Conservation (phyloP, 331 rosid species). For the Arachis monticola region DNA sequence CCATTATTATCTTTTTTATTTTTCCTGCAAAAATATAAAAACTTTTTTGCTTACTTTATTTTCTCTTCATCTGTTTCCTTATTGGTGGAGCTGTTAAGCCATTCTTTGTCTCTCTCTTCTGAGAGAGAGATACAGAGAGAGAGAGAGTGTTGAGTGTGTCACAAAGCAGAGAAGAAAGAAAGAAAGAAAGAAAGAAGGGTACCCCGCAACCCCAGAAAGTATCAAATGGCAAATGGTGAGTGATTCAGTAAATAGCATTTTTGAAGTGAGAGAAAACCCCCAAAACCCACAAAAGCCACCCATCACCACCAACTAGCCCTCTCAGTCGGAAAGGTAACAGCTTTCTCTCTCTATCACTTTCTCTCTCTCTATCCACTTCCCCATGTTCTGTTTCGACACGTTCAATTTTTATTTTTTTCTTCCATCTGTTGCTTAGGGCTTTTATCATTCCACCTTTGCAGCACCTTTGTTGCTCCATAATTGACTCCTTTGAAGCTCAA, state of each 20-base stretch:
- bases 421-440: slow-evolving; percentile 45
- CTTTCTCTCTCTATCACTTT: not conserved
- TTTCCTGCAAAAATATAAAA: not conserved
- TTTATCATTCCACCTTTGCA: slow-evolving; percentile 35
- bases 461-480: slow-evolving; percentile 31
- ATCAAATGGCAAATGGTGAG: slow-evolving; percentile 42
- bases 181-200: not conserved
- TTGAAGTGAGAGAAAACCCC: slow-evolving; percentile 14
- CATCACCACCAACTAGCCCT: slow-evolving; percentile 57
- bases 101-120: slow-evolving; percentile 53
- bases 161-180: slow-evolving; percentile 32
- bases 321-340: slow-evolving; percentile 63
- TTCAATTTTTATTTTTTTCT: slow-evolving; percentile 27
- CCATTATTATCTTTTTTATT: slow-evolving; percentile 47
- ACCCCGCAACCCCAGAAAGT: slow-evolving; percentile 39
- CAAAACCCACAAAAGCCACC: slow-evolving; percentile 19
- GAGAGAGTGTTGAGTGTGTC: slow-evolving; percentile 25
- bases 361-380: slow-evolving; percentile 39
- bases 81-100: slow-evolving; percentile 61
- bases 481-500: slow-evolving; percentile 36
- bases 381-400: slow-evolving; percentile 44
- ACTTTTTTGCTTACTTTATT: not conserved
- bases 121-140: not conserved
- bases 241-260: slow-evolving; percentile 39
- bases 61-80: slow-evolving; percentile 40